phyloP scores from a whole-genome alignment of 2,329 filamentous ascomycete genomes.

The Fulvia fulva region DNA sequence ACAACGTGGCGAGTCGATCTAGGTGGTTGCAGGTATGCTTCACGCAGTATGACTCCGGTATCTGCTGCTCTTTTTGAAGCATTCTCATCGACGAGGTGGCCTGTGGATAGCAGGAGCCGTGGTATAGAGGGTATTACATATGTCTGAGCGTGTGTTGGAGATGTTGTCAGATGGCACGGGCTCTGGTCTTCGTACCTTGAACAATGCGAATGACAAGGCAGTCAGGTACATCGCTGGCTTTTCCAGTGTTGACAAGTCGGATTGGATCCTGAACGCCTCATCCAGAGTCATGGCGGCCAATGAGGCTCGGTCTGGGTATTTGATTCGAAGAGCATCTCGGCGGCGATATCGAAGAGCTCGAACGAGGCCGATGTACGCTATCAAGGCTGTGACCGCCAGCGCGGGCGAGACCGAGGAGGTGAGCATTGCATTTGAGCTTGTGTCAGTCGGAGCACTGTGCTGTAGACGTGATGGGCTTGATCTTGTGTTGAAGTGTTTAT shows the following conservation, averaged over 20 bases:
- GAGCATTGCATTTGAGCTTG: neutral
- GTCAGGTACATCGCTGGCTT: neutral
- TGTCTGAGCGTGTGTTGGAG: neutral
- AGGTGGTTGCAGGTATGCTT: slow-evolving; percentile 45
- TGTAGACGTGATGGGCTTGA: neutral
- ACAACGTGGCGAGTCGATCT: slow-evolving; percentile 42
- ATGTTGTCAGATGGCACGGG: neutral
- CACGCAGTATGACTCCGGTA: slow-evolving; percentile 48
- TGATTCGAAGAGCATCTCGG: neutral
- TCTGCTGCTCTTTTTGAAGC: slow-evolving; percentile 53
- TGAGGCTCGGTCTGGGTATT: neutral
- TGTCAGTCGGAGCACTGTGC: neutral
- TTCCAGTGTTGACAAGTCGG: neutral
- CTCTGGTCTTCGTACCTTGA: neutral
- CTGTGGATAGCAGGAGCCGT: neutral
- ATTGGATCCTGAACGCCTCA: neutral
- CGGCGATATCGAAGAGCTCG: neutral
- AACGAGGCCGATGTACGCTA: neutral
- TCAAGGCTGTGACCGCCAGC: neutral
- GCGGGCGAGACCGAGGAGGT: neutral
- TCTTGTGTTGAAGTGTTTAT: neutral
- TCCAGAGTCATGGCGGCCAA: neutral
- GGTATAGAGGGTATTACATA: neutral
- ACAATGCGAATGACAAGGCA: neutral
- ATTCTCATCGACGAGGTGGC: neutral